A percentile compares a stretch with the other conserved stretches of the same genome.
phyloP scores from a whole-genome alignment of 208 protist genomes.

The Wallacemonas collosoma region DNA sequence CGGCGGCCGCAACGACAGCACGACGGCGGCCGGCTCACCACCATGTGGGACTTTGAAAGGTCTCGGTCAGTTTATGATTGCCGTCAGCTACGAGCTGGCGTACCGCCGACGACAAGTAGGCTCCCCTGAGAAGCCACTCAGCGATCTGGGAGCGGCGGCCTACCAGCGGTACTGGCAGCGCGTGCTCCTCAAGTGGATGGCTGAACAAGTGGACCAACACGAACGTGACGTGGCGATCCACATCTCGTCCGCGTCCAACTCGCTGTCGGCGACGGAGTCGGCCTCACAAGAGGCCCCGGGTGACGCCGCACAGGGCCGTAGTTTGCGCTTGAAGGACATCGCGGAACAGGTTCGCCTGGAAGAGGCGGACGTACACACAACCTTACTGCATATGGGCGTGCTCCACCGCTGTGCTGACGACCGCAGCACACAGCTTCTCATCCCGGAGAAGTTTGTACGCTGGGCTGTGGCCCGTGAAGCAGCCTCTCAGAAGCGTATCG shows the following conservation, averaged over 20 bases:
- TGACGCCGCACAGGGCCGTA: background rate
- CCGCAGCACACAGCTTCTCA: conserved; percentile 54
- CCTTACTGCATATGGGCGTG: conserved; percentile 74
- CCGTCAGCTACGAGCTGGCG: conserved; percentile 97
- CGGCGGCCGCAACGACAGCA: background rate
- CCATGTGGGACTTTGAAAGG: conserved; percentile 36
- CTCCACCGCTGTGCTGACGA: conserved; percentile 77
- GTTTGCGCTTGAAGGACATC: conserved; percentile 52
- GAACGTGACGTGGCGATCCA: conserved; percentile 17
- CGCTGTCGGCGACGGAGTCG: background rate
- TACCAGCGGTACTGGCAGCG: conserved; percentile 93
- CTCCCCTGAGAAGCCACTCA: conserved; percentile 98
- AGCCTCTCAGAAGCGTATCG: conserved; percentile 24
- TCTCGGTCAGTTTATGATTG: conserved; percentile 98
- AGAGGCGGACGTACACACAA: conserved; percentile 76
- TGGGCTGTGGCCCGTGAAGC: conserved; percentile 29
- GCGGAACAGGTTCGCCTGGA: conserved; percentile 65
- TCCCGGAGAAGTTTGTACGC: conserved; percentile 60
- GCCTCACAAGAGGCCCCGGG: conserved; percentile 3
- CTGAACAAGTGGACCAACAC: conserved; percentile 25
- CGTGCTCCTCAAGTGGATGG: conserved; percentile 68
- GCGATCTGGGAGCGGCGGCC: conserved; percentile 95
- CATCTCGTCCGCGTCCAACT: conserved; percentile 11
- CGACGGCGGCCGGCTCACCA: background rate
- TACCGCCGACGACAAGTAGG: conserved; percentile 95